phyloP scores from a whole-genome alignment of 257 asterid genomes.

The Solanum lycopersicoides region DNA sequence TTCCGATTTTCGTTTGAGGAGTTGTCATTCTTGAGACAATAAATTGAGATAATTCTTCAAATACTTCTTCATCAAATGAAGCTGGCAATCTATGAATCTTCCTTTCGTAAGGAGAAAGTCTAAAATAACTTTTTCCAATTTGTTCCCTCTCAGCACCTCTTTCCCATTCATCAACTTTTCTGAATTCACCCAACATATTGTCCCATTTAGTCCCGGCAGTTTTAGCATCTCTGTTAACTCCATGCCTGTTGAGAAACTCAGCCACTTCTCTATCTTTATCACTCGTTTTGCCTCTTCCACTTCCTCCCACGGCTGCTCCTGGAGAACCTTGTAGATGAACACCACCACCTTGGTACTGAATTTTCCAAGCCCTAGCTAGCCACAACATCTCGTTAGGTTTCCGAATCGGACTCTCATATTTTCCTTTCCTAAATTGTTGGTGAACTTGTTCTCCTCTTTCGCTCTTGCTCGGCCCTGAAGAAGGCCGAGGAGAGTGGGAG shows the following conservation, averaged over 20 bases:
- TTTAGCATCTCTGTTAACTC: slow-evolving; percentile 35
- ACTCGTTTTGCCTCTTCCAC: slow-evolving; percentile 24
- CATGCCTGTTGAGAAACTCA: slow-evolving; percentile 26
- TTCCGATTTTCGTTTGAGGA: slow-evolving; percentile 2
- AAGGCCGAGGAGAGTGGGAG: slow-evolving; percentile 25
- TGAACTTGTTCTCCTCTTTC: slow-evolving; percentile 8
- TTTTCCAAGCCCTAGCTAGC: slow-evolving; percentile 40
- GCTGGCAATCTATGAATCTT: slow-evolving; percentile 40
- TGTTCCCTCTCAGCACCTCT: slow-evolving; percentile 36
- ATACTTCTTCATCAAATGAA: slow-evolving; percentile 44
- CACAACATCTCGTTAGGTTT: slow-evolving; percentile 43
- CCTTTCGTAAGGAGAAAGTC: slow-evolving; percentile 37
- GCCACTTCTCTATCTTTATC: slow-evolving; percentile 26
- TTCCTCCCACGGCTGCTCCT: neutral
- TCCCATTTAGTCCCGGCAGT: slow-evolving; percentile 49
- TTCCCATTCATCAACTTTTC: slow-evolving; percentile 39
- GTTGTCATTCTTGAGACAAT: slow-evolving; percentile 33
- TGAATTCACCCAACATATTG: slow-evolving; percentile 40
- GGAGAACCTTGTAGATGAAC: neutral
- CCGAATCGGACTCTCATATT: slow-evolving; percentile 43
- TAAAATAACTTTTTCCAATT: slow-evolving; percentile 32
- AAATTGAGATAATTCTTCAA: slow-evolving; percentile 37
- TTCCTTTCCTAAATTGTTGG: slow-evolving; percentile 32
- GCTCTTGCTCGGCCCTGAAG: slow-evolving; percentile 12
- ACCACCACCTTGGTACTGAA: slow-evolving; percentile 22